These are phyloP conservation scores for Ceratobasidium sp. DNA, from an alignment of 1,284 basidiomycete genomes.

Conservation along the genomic window DNA sequence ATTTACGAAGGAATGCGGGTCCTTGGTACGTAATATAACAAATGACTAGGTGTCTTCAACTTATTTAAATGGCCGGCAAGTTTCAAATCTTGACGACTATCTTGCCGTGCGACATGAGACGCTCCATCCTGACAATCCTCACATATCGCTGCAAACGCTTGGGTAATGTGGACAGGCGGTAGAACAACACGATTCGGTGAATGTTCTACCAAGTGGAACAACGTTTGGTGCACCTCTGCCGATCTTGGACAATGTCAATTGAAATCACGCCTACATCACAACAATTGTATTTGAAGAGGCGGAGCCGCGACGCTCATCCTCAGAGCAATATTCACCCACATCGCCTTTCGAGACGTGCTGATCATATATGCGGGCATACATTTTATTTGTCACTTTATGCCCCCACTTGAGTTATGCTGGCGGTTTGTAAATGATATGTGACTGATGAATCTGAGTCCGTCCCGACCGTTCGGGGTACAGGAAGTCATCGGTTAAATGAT, in stretches of 20 bases:
- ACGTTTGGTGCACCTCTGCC: background rate
- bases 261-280: slow-evolving; percentile 39
- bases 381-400: slow-evolving; percentile 32
- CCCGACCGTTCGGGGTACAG: no score
- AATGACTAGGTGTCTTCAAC: background rate
- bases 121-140: no score
- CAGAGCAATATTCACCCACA: slow-evolving; percentile 48
- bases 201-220: background rate
- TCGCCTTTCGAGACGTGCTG: slow-evolving; percentile 49
- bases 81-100: background rate
- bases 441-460: slow-evolving; percentile 1
- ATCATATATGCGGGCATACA: slow-evolving; percentile 50
- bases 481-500: no score
- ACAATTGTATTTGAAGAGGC: slow-evolving; percentile 47
- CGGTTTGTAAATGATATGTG: slow-evolving; percentile 17
- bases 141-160: background rate
- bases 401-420: slow-evolving; percentile 26
- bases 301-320: slow-evolving; percentile 50
- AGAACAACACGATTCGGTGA: background rate
- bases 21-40: background rate
- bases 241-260: background rate
- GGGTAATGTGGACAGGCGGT: background rate
- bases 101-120: no score
- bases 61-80: background rate
- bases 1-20: background rate